Evolutionary conservation across 1,139 yeast species (phyloP).

Genomic region (Wickerhamiella infanticola): DNA sequence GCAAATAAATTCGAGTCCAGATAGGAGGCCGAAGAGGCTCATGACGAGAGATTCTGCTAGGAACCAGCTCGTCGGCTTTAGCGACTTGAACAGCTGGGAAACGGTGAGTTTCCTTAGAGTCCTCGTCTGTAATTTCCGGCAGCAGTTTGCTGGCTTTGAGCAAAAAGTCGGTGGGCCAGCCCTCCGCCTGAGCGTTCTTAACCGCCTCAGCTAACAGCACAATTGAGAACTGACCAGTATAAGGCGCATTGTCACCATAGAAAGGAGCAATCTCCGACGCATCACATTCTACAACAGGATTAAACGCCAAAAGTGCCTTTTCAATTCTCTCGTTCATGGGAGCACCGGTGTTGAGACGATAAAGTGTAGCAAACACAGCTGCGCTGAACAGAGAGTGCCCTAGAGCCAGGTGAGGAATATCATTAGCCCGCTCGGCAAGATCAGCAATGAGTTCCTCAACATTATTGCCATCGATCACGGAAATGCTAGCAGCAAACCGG

Average conservation of each 20-base stretch:
- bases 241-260: conserved; percentile 34
- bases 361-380: conserved; percentile 11
- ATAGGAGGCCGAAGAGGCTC: not conserved
- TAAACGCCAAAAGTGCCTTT: not conserved
- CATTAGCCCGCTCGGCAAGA: conserved; percentile 41
- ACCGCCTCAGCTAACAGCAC: conserved; percentile 35
- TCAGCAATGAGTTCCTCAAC: conserved; percentile 38
- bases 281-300: not conserved
- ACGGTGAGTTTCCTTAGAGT: conserved; percentile 22
- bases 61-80: conserved; percentile 5
- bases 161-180: conserved; percentile 15
- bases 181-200: conserved; percentile 30
- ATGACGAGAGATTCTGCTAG: not conserved
- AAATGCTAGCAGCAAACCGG: conserved; percentile 31
- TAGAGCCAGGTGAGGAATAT: conserved; percentile 29
- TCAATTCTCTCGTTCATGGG: conserved; percentile 1
- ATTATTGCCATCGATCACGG: conserved; percentile 39
- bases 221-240: conserved; percentile 28
- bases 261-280: conserved; percentile 28
- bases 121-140: conserved; percentile 10
- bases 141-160: conserved; percentile 10
- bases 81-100: conserved; percentile 27
- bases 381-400: conserved; percentile 12
- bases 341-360: conserved; percentile 4
- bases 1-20: conserved; percentile 37